Conservation (phyloP, 1,284 basidiomycete species). For the Agroathelia rolfsii region DNA sequence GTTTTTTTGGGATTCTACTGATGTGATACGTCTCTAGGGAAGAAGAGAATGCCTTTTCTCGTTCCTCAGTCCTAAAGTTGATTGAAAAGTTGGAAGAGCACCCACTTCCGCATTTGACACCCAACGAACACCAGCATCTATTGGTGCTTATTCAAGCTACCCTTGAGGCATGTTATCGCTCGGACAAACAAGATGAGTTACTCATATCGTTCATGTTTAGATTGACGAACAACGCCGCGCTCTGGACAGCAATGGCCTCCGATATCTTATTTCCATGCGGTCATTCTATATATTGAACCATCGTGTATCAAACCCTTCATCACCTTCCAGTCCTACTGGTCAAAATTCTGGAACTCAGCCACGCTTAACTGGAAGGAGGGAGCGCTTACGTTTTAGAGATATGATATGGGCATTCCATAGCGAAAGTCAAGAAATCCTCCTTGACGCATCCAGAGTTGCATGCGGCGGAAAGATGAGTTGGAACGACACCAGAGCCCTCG, state of each 20-base stretch:
- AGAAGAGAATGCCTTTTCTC: slow-evolving; percentile 57
- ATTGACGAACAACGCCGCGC: slow-evolving; percentile 81
- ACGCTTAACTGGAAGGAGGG: slow-evolving; percentile 41
- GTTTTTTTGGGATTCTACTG: slow-evolving; percentile 4
- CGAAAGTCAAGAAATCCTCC: slow-evolving; percentile 78
- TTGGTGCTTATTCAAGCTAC: slow-evolving; percentile 77
- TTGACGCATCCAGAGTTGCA: slow-evolving; percentile 61
- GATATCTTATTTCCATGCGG: slow-evolving; percentile 84
- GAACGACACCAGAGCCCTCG: slow-evolving; percentile 78
- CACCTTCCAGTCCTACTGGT: slow-evolving; percentile 33
- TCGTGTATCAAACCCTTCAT: slow-evolving; percentile 38
- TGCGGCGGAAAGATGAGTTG: slow-evolving; percentile 81
- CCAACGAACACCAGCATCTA: slow-evolving; percentile 72
- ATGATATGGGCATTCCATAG: slow-evolving; percentile 95
- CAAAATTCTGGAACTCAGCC: slow-evolving; percentile 27
- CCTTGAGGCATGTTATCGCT: slow-evolving; percentile 56
- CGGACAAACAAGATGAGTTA: slow-evolving; percentile 4
- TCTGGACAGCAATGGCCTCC: slow-evolving; percentile 81
- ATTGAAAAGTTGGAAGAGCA: slow-evolving; percentile 53
- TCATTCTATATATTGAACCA: slow-evolving; percentile 72
- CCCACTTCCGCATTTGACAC: slow-evolving; percentile 61
- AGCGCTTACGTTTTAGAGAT: slow-evolving; percentile 80
- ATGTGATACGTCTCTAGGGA: slow-evolving; percentile 19
- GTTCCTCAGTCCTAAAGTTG: slow-evolving; percentile 48
- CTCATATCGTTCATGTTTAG: slow-evolving; percentile 27